Conservation (phyloP, 2,329 filamentous ascomycete genomes). For the Aspergillus sp. region DNA sequence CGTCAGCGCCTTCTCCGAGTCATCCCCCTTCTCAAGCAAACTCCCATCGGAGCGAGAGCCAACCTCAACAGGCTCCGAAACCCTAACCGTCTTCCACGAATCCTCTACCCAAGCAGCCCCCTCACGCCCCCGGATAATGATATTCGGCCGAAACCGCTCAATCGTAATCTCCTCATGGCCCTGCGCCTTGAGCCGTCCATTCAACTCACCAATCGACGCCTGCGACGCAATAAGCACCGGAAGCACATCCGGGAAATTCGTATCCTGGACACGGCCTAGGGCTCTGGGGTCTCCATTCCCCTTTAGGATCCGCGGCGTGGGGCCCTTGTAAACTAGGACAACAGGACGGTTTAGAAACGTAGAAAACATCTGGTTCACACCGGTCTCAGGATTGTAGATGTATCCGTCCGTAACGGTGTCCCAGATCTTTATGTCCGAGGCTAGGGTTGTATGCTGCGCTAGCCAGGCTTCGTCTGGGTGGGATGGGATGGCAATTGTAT, state of each 20-base stretch:
- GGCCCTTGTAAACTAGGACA: conserved; percentile 62
- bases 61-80: conserved; percentile 8
- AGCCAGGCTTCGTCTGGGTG: conserved; percentile 58
- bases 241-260: conserved; percentile 62
- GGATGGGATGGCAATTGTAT: conserved; percentile 52
- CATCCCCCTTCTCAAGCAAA: not conserved
- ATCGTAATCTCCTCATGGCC: conserved; percentile 54
- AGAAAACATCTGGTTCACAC: conserved; percentile 52
- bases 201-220: conserved; percentile 59
- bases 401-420: conserved; percentile 58
- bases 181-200: conserved; percentile 47
- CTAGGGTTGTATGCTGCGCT: conserved; percentile 50
- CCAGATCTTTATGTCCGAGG: conserved; percentile 57
- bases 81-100: conserved; percentile 59
- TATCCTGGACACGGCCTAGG: conserved; percentile 55
- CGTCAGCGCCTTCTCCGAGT: conserved; percentile 33
- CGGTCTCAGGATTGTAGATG: conserved; percentile 51
- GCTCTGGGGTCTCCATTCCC: conserved; percentile 57
- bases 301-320: conserved; percentile 53
- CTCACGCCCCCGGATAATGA: conserved; percentile 55
- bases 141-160: conserved; percentile 65
- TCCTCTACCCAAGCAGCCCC: conserved; percentile 61
- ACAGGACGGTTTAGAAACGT: conserved; percentile 58
- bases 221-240: conserved; percentile 57
- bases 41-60: conserved; percentile 5